A percentile compares a stretch with the other conserved stretches of the same genome.
Conservation (phyloP, 306 rosid species). For the Prunus mume region DNA sequence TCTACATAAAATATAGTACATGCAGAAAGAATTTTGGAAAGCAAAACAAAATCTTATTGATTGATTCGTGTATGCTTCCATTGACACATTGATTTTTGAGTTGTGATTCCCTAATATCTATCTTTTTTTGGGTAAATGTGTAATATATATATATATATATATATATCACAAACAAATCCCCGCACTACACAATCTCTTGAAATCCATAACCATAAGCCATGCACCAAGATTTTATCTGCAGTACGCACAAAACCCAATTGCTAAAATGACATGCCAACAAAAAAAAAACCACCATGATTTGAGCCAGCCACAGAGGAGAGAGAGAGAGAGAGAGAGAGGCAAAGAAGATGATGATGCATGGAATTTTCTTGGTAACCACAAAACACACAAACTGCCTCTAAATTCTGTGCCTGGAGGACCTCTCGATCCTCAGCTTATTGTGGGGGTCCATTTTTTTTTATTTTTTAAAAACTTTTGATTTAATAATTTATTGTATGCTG, state of each 20-base stretch:
- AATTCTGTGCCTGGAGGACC: not conserved
- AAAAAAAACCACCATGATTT: not conserved
- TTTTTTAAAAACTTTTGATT: too few relatives aligned
- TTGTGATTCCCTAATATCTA: too few relatives aligned
- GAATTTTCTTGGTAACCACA: conserved; percentile 9
- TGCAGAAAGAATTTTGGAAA: too few relatives aligned
- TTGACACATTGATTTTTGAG: too few relatives aligned
- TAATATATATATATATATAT: too few relatives aligned
- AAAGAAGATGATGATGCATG: not conserved
- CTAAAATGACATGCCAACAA: not conserved
- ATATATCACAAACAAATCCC: not conserved
- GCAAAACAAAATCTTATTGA: too few relatives aligned
- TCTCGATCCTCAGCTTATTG: not conserved
- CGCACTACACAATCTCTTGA: not conserved
- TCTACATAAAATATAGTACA: too few relatives aligned
- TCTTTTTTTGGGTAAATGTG: too few relatives aligned
- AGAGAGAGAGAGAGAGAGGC: not conserved
- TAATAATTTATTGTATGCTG: too few relatives aligned
- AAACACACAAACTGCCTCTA: not conserved
- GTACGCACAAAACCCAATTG: not conserved
- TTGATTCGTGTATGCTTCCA: too few relatives aligned
- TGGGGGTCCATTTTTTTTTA: not conserved
- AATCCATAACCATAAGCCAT: not conserved
- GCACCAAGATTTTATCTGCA: not conserved
- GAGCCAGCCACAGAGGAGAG: not conserved